phyloP scores from a whole-genome alignment of 805 yeast genomes.

The Barnettozyma vustinii region DNA sequence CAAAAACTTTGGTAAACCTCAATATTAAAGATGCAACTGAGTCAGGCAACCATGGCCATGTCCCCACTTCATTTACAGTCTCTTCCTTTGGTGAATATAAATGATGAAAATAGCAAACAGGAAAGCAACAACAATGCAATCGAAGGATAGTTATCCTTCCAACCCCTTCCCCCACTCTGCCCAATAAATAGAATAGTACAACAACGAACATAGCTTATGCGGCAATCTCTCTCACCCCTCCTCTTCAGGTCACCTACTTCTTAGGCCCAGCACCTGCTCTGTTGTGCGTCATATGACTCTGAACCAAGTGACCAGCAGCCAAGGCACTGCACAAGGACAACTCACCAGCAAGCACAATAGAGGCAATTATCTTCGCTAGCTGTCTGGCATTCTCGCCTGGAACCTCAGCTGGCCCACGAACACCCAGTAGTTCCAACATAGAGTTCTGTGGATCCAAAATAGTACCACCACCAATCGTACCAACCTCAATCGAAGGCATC shows the following conservation, averaged over 20 bases:
- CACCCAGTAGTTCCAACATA: conserved; percentile 90
- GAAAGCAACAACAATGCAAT: background rate
- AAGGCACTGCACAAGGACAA: conserved; percentile 90
- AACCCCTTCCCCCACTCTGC: too few species aligned
- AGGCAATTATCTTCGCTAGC: conserved; percentile 87
- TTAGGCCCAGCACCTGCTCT: conserved; percentile 36
- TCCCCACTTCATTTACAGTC: background rate
- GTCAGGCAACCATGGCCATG: background rate
- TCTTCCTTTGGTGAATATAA: background rate
- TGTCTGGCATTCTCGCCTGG: conserved; percentile 96
- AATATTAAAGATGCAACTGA: background rate
- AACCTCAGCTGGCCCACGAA: conserved; percentile 86
- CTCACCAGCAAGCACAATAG: conserved; percentile 95
- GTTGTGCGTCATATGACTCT: conserved; percentile 95
- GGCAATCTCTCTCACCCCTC: background rate
- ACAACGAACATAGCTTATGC: background rate
- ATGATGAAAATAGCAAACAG: background rate
- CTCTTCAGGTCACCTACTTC: background rate
- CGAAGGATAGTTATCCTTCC: background rate
- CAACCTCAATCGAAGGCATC: conserved; percentile 98
- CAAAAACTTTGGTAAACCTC: background rate
- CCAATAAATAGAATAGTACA: background rate
- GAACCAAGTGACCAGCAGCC: conserved; percentile 98
- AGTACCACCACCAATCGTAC: conserved; percentile 99
- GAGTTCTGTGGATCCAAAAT: conserved; percentile 95